Conservation (phyloP, 73 alveolate genomes). For the Tetrahymena borealis region DNA sequence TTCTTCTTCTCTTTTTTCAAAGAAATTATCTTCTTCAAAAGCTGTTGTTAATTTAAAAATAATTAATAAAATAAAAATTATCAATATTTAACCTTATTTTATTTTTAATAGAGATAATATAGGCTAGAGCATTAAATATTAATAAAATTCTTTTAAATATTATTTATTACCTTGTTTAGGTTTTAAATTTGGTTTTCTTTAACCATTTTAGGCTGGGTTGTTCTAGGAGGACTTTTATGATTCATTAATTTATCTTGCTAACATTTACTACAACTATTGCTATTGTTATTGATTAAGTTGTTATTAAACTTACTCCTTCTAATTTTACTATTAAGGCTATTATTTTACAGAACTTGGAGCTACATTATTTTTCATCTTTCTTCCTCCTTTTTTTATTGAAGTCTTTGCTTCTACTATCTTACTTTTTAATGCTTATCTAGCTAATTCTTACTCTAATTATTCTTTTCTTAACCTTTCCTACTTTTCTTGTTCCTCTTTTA, state of each 20-base stretch:
- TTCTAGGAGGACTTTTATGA: too few relatives aligned
- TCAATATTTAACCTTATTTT: not conserved
- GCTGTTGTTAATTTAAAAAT: not conserved
- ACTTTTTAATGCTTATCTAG: not conserved
- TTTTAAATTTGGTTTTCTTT: too few relatives aligned
- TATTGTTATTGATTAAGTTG: too few relatives aligned
- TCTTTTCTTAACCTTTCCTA: not conserved
- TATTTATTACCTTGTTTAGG: too few relatives aligned
- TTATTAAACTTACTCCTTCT: not conserved
- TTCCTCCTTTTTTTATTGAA: not conserved
- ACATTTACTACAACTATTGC: not conserved
- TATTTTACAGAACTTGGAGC: not conserved
- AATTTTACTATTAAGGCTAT: not conserved
- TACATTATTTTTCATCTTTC: not conserved
- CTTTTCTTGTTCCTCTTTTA: not conserved
- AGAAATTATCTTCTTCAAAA: not conserved
- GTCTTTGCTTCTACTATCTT: not conserved
- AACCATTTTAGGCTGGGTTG: not conserved
- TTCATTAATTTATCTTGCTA: not conserved
- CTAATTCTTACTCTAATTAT: not conserved
- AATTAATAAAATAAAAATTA: too few relatives aligned
- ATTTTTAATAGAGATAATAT: not conserved
- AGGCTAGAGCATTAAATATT: not conserved
- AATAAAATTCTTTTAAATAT: too few relatives aligned
- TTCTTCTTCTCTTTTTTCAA: not conserved